Conservation (phyloP, 2,329 filamentous ascomycete genomes). For the Corinectria fuckeliana region DNA sequence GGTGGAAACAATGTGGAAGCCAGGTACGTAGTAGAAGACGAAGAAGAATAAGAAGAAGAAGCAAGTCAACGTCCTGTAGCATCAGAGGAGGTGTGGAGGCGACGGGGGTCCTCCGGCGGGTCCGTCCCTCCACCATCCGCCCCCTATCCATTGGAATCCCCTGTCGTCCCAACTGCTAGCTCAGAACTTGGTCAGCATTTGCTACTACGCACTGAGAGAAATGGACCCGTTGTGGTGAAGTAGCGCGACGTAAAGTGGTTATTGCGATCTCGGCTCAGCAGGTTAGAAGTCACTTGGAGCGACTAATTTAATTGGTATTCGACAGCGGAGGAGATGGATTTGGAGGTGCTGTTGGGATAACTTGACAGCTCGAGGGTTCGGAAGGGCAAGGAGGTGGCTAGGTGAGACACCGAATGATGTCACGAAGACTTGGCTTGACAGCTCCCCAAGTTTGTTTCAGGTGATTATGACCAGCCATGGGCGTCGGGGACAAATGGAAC, state of each 20-base stretch:
- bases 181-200: constrained; percentile 15
- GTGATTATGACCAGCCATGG: constrained; percentile 6
- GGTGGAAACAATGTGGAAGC: constrained; percentile 13
- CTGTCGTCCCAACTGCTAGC: constrained; percentile 12
- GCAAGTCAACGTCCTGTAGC: constrained; percentile 2
- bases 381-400: constrained; percentile 1
- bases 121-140: constrained; percentile 13
- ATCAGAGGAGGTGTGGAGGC: constrained; percentile 17
- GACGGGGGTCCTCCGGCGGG: constrained; percentile 17
- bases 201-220: too few relatives aligned
- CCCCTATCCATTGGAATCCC: constrained; percentile 8
- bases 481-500: constrained; percentile 9
- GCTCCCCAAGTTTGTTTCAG: constrained; percentile 18
- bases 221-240: constrained; percentile 6
- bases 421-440: constrained; percentile 2
- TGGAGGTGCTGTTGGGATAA: background rate
- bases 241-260: constrained; percentile 5
- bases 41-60: too few relatives aligned
- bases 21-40: too few relatives aligned
- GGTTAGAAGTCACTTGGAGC: background rate
- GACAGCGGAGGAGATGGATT: too few relatives aligned
- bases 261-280: constrained; percentile 13
- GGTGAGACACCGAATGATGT: constrained; percentile 15
- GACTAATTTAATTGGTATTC: too few relatives aligned
- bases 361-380: background rate